These are phyloP conservation scores for Quambalaria eucalypti DNA, from an alignment of 1,284 basidiomycete genomes.

Conservation along the genomic window DNA sequence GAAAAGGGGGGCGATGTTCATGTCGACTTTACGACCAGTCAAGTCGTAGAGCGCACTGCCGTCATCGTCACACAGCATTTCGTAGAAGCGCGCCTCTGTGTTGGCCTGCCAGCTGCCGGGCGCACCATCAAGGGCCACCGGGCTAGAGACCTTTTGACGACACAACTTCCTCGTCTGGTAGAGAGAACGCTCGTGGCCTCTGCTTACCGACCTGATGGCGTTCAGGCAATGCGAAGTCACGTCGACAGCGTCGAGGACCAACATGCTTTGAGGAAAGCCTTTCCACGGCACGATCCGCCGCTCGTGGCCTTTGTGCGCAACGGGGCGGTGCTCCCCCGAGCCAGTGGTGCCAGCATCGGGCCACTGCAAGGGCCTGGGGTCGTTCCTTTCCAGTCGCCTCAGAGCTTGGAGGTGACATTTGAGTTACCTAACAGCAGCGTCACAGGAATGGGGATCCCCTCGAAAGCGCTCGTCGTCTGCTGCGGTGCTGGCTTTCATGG, in stretches of 20 bases:
- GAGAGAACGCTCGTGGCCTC: not conserved
- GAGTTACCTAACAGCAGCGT: slow-evolving; percentile 6
- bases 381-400: slow-evolving; percentile 8
- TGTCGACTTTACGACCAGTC: slow-evolving; percentile 9
- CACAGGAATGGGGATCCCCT: slow-evolving; percentile 7
- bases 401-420: slow-evolving; percentile 1
- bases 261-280: slow-evolving; percentile 2
- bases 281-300: not conserved
- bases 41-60: slow-evolving; percentile 13
- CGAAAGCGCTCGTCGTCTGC: slow-evolving; percentile 3
- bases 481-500: slow-evolving; percentile 15
- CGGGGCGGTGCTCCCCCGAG: slow-evolving; percentile 9
- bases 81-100: slow-evolving; percentile 10
- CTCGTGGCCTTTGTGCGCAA: slow-evolving; percentile 12
- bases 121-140: slow-evolving; percentile 9
- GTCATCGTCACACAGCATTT: slow-evolving; percentile 5
- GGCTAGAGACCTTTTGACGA: slow-evolving; percentile 6
- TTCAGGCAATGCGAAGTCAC: not conserved
- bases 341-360: slow-evolving; percentile 6
- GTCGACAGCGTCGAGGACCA: slow-evolving; percentile 9
- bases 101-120: slow-evolving; percentile 13
- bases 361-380: not conserved
- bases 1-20: slow-evolving; percentile 13
- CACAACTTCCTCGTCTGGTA: slow-evolving; percentile 7
- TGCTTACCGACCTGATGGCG: not conserved